Evolutionary conservation across 164 flowering plant species (phyloP), one percentile per base, ranked within the genome.

Genomic region (Sextonia rubra): DNA sequence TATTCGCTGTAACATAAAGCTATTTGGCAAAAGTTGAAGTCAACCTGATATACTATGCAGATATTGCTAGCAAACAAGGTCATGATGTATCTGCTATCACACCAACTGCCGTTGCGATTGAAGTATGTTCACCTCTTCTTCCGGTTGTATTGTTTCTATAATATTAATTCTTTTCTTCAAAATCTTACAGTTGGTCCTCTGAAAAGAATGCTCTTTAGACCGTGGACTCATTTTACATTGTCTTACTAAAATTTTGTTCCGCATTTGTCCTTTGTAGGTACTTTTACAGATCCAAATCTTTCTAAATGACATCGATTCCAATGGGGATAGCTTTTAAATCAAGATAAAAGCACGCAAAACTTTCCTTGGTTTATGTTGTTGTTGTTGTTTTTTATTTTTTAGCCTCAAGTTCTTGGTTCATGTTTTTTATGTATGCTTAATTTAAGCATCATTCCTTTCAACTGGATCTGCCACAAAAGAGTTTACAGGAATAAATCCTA

Each of bases 91-190:
- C 76, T 60, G 72, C 77, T 75, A 71, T 94, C 75, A 78, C 93
- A 12, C 99, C 99, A 32, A 77, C 86, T 68, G 75, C 72, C 48
- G 90, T 94, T 73, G 97, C 97, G 3, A 73, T 85, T 61, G 94
- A 88, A 91, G 83, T 78, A 25, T 32, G 48, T 62, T 26, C 47
- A 15, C 3, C 25, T 23, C 63, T 8, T 60, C 63, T 20, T 60
- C 63, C 63, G 6, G n/a, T 60, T 23, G 23, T 60, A 18, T 23
- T 60, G 9, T 60, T 14, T 11, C 26, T 11, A 11, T 20, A 22
- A 30, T 30, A 11, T 23, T 24, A 27, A n/a, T 23, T 4, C 26
- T 60, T 60, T 23, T 7, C 26, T 9, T 60, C 27, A 24, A 60
- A 60, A 24, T 60, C 12, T 24, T 60, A 20, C 56, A 49, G 56